A percentile compares a stretch with the other conserved stretches of the same genome.
Evolutionary conservation across 2,329 filamentous ascomycete species (phyloP).

Genomic region (Mariannaea sp.): DNA sequence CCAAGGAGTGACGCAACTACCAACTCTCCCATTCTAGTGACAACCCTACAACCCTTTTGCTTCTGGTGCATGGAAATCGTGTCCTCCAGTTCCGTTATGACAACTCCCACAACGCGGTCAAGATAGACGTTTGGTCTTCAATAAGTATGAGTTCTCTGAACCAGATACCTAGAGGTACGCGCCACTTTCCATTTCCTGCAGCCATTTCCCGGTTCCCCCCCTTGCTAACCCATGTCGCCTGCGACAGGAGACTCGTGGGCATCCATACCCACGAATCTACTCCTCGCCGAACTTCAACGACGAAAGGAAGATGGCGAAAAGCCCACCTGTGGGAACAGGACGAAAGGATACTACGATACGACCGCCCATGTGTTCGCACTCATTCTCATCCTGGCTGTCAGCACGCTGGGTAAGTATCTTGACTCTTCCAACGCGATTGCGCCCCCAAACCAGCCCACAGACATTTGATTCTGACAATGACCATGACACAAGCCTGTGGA

Average conservation of each 20-base stretch:
- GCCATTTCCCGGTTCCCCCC: slow-evolving; percentile 2
- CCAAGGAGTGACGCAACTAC: slow-evolving; percentile 34
- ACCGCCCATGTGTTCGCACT: slow-evolving; percentile 70
- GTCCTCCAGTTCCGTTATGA: slow-evolving; percentile 34
- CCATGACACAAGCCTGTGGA: slow-evolving; percentile 57
- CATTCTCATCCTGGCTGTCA: slow-evolving; percentile 66
- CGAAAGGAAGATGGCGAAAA: slow-evolving; percentile 50
- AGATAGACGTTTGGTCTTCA: slow-evolving; percentile 24
- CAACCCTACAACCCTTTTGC: slow-evolving; percentile 17
- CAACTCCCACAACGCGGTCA: slow-evolving; percentile 24
- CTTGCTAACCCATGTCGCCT: slow-evolving; percentile 26
- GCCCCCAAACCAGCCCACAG: not conserved
- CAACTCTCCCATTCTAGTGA: slow-evolving; percentile 17
- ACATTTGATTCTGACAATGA: slow-evolving; percentile 3
- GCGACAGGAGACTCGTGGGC: slow-evolving; percentile 47
- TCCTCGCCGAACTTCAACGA: slow-evolving; percentile 58
- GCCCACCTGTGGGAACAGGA: slow-evolving; percentile 58
- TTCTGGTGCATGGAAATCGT: slow-evolving; percentile 24
- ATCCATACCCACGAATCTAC: slow-evolving; percentile 56
- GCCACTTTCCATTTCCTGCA: not conserved
- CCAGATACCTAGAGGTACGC: slow-evolving; percentile 30
- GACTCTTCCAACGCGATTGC: not conserved
- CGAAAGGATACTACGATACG: slow-evolving; percentile 65
- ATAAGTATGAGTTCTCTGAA: slow-evolving; percentile 26
- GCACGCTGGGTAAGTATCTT: slow-evolving; percentile 57